phyloP scores from a whole-genome alignment of 2,329 filamentous ascomycete genomes.

The Cytospora mali region DNA sequence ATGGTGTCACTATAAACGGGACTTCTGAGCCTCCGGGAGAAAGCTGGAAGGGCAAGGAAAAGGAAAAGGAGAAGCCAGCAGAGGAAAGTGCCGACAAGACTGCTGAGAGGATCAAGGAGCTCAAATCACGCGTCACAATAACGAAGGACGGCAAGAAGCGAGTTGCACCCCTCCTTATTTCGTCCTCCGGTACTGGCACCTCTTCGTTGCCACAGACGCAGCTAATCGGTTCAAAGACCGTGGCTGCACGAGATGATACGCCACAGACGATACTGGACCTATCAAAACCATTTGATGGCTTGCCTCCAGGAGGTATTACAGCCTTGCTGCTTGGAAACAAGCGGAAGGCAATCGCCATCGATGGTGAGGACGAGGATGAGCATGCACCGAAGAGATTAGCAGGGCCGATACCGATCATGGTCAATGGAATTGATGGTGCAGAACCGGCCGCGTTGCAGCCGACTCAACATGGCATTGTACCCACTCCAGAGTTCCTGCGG shows the following conservation, averaged over 20 bases:
- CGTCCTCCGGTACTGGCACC: slow-evolving; percentile 81
- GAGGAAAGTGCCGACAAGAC: slow-evolving; percentile 57
- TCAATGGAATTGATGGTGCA: slow-evolving; percentile 76
- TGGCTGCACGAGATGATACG: slow-evolving; percentile 65
- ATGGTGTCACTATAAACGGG: slow-evolving; percentile 51
- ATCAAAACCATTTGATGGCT: slow-evolving; percentile 89
- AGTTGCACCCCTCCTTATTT: slow-evolving; percentile 88
- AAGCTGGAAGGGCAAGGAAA: slow-evolving; percentile 33
- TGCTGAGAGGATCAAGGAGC: slow-evolving; percentile 56
- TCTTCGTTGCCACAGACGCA: slow-evolving; percentile 89
- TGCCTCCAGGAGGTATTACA: slow-evolving; percentile 86
- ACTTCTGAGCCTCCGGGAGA: slow-evolving; percentile 30
- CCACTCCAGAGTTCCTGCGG: slow-evolving; percentile 80
- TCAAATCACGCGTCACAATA: slow-evolving; percentile 91
- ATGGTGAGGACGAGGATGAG: slow-evolving; percentile 75
- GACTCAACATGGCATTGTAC: slow-evolving; percentile 61
- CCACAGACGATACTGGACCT: slow-evolving; percentile 86
- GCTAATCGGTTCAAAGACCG: slow-evolving; percentile 73
- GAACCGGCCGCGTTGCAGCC: slow-evolving; percentile 71
- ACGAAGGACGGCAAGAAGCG: slow-evolving; percentile 97
- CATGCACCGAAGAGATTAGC: slow-evolving; percentile 53
- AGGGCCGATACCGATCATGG: slow-evolving; percentile 73
- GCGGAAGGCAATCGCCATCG: slow-evolving; percentile 73
- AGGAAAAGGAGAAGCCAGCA: slow-evolving; percentile 38
- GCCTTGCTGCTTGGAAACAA: slow-evolving; percentile 92